Evolutionary conservation across 345 rosid species (phyloP).

Genomic region (Conringia planisiliqua): DNA sequence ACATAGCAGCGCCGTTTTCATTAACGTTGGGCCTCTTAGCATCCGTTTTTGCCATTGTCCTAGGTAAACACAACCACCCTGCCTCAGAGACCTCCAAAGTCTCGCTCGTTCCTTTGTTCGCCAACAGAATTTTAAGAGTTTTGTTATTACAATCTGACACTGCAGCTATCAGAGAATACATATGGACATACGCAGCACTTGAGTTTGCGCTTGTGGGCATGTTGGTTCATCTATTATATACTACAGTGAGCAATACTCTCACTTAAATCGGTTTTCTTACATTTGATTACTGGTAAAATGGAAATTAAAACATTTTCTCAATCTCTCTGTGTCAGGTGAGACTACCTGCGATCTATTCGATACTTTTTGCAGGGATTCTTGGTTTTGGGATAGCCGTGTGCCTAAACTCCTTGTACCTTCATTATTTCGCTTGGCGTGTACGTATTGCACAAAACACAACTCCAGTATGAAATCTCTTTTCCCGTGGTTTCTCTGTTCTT

Average conservation of each 20-base stretch:
- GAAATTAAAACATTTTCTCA: not conserved
- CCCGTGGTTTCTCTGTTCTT: conserved; percentile 9
- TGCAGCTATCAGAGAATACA: conserved; percentile 87
- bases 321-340: conserved; percentile 52
- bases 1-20: conserved; percentile 82
- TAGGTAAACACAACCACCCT: conserved; percentile 47
- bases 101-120: not conserved
- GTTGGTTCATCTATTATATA: conserved; percentile 54
- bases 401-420: conserved; percentile 69
- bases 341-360: conserved; percentile 52
- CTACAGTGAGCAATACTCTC: conserved; percentile 47
- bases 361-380: conserved; percentile 63
- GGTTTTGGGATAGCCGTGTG: conserved; percentile 77
- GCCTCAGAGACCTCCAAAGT: not conserved
- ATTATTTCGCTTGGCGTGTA: conserved; percentile 55
- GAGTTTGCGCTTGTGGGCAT: conserved; percentile 84
- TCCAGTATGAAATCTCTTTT: conserved; percentile 43
- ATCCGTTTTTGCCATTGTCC: conserved; percentile 65
- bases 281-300: not conserved
- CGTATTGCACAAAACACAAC: conserved; percentile 40
- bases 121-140: not conserved
- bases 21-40: conserved; percentile 68
- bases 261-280: not conserved
- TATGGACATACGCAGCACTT: conserved; percentile 92
- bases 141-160: not conserved